Evolutionary conservation across 495 filamentous ascomycete species (phyloP).

Genomic region (Podospora comata): DNA sequence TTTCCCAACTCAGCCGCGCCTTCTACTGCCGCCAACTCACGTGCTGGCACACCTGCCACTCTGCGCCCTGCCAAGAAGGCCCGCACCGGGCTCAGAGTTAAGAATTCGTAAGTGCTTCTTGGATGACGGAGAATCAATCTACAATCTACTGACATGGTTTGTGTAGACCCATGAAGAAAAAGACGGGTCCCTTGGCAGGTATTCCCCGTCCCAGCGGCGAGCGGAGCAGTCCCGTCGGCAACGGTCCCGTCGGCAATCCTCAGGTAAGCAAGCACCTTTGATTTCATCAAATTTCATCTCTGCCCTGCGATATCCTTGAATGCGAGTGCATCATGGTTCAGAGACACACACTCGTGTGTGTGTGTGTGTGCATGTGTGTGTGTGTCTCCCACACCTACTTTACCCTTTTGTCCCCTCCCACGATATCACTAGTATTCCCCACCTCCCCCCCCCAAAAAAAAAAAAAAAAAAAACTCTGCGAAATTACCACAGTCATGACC

Average conservation of each 20-base stretch:
- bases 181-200: slow-evolving; percentile 46
- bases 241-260: slow-evolving; percentile 35
- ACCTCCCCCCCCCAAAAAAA: too few species aligned
- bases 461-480: slow-evolving; percentile 2
- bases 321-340: slow-evolving; percentile 14
- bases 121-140: neutral
- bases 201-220: slow-evolving; percentile 52
- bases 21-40: slow-evolving; percentile 47
- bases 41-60: slow-evolving; percentile 54
- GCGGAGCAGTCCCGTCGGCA: slow-evolving; percentile 47
- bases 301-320: neutral
- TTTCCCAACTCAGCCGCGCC: slow-evolving; percentile 39
- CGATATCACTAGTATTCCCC: neutral
- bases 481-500: slow-evolving; percentile 12
- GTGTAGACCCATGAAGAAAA: slow-evolving; percentile 55
- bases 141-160: slow-evolving; percentile 15
- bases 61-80: slow-evolving; percentile 53
- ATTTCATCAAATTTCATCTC: neutral
- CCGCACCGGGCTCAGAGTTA: slow-evolving; percentile 58
- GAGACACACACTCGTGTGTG: neutral
- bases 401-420: neutral
- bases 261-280: slow-evolving; percentile 44
- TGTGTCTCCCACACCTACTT: neutral
- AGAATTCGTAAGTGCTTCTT: slow-evolving; percentile 61
- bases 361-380: neutral